Conservation (phyloP, 2,329 filamentous ascomycete species). For the Phaeosphaeriaceae sp. region DNA sequence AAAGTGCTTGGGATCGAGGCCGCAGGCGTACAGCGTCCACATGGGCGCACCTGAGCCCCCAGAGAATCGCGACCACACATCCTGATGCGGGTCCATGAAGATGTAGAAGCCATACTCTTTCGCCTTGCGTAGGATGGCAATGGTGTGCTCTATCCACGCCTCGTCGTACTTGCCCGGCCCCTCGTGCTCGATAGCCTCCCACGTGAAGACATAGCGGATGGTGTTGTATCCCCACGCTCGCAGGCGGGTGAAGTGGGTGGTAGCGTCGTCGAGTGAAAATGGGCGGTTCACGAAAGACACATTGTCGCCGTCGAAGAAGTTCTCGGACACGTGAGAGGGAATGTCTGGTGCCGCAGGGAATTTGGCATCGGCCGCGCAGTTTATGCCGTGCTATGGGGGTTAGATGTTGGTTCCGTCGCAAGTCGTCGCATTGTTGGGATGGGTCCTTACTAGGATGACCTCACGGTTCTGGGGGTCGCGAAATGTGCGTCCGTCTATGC, state of each 20-base stretch:
- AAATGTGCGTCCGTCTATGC: conserved; percentile 86
- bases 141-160: conserved; percentile 89
- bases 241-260: conserved; percentile 83
- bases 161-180: conserved; percentile 94
- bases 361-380: conserved; percentile 90
- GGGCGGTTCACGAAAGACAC: conserved; percentile 89
- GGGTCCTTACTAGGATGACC: conserved; percentile 68
- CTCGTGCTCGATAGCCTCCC: conserved; percentile 96
- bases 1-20: conserved; percentile 88
- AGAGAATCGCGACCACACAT: conserved; percentile 97
- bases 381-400: conserved; percentile 75
- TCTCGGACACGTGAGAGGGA: conserved; percentile 77
- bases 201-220: conserved; percentile 95
- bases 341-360: conserved; percentile 81
- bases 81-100: conserved; percentile 99
- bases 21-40: conserved; percentile 96
- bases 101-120: conserved; percentile 93
- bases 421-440: neutral
- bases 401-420: conserved; percentile 61
- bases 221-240: conserved; percentile 94
- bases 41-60: conserved; percentile 95
- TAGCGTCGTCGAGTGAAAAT: conserved; percentile 82
- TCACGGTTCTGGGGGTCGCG: conserved; percentile 83
- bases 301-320: conserved; percentile 92
- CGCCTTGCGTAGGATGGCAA: conserved; percentile 81